phyloP scores from a whole-genome alignment of 495 filamentous ascomycete species.

The Aspergillus haitiensis region DNA sequence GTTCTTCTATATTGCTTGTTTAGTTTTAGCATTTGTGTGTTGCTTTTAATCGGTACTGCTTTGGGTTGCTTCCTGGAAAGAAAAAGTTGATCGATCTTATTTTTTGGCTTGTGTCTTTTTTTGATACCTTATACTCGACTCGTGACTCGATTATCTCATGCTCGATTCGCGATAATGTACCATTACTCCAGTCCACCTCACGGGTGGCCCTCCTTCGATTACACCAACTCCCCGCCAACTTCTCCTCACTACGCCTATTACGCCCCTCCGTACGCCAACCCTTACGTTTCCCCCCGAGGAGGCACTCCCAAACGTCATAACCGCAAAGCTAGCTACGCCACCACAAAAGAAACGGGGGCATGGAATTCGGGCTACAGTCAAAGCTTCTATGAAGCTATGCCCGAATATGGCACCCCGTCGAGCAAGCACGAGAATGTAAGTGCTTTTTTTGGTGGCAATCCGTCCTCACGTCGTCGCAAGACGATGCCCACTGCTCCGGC shows the following conservation, averaged over 20 bases:
- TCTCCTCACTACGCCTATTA: conserved; percentile 53
- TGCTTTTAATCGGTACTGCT: conserved; percentile 13
- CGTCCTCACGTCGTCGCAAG: conserved; percentile 36
- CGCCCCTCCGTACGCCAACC: conserved; percentile 44
- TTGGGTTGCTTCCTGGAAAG: conserved; percentile 8
- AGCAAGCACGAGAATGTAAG: conserved; percentile 60
- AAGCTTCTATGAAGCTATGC: conserved; percentile 46
- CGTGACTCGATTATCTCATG: conserved; percentile 32
- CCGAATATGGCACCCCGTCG: conserved; percentile 50
- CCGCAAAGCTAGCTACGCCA: conserved; percentile 51
- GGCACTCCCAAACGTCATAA: conserved; percentile 43
- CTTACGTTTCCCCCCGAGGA: conserved; percentile 39
- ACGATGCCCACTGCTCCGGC: conserved; percentile 41
- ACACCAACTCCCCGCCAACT: conserved; percentile 51
- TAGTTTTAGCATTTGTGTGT: conserved; percentile 22
- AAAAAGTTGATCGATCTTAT: conserved; percentile 18
- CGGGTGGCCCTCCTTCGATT: conserved; percentile 53
- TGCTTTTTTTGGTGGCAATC: conserved; percentile 50
- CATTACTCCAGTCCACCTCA: conserved; percentile 50
- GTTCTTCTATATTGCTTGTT: conserved; percentile 23
- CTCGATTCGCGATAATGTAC: conserved; percentile 50
- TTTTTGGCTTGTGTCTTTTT: conserved; percentile 16
- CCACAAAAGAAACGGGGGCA: conserved; percentile 41
- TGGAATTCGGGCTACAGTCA: conserved; percentile 44
- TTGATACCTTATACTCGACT: conserved; percentile 10